Evolutionary conservation across 2,329 filamentous ascomycete genomes (phyloP).

Genomic region (Fusarium armeniacum): DNA sequence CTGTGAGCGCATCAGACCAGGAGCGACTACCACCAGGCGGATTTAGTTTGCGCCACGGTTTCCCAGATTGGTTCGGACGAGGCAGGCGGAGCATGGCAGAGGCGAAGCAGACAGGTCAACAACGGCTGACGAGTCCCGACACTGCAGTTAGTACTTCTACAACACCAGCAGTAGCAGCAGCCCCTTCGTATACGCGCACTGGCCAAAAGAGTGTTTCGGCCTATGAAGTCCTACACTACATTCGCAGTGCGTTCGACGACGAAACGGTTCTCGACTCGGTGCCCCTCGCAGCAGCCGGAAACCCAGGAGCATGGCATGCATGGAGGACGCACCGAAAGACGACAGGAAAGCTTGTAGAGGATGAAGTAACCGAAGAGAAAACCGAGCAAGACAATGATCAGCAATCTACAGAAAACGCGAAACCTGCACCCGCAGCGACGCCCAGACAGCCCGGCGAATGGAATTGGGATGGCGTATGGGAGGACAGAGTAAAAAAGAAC

Average conservation of each 20-base stretch:
- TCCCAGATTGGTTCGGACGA: slow-evolving; percentile 88
- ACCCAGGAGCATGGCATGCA: slow-evolving; percentile 93
- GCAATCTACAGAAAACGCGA: slow-evolving; percentile 26
- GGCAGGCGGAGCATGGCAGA: slow-evolving; percentile 59
- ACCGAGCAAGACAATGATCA: slow-evolving; percentile 4
- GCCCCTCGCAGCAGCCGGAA: slow-evolving; percentile 85
- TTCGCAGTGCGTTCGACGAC: slow-evolving; percentile 85
- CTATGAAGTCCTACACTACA: slow-evolving; percentile 81
- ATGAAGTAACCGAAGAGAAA: slow-evolving; percentile 7
- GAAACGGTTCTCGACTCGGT: slow-evolving; percentile 82
- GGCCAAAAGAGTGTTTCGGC: slow-evolving; percentile 65
- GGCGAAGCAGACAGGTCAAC: slow-evolving; percentile 59
- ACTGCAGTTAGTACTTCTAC: slow-evolving; percentile 47
- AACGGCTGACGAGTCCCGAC: slow-evolving; percentile 50
- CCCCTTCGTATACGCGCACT: slow-evolving; percentile 59
- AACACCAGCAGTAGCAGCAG: slow-evolving; percentile 52
- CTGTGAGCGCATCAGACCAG: slow-evolving; percentile 85
- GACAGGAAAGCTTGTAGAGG: slow-evolving; percentile 48
- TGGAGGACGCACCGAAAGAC: slow-evolving; percentile 79
- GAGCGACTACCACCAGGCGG: slow-evolving; percentile 88
- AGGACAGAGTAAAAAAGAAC: slow-evolving; percentile 85
- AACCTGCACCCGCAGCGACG: slow-evolving; percentile 9
- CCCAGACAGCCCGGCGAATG: slow-evolving; percentile 77
- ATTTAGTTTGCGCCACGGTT: slow-evolving; percentile 91
- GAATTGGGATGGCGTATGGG: slow-evolving; percentile 99